Evolutionary conservation across 1,284 basidiomycete genomes (phyloP).

Genomic region (Sanguinoderma infundibulare): DNA sequence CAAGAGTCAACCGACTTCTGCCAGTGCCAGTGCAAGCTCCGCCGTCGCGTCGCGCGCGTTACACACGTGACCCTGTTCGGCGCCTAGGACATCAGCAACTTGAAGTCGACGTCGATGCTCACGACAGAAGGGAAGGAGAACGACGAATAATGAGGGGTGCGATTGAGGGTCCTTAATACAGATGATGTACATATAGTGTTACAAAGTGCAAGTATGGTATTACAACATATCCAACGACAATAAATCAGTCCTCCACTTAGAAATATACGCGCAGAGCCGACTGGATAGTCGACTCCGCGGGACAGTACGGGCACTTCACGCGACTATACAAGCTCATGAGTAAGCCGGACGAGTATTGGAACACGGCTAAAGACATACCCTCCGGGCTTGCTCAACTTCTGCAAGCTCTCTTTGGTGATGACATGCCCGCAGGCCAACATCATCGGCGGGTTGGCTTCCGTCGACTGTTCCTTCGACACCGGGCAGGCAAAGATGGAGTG

Average conservation of each 20-base stretch:
- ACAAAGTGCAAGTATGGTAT: neutral
- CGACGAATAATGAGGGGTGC: neutral
- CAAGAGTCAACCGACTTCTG: constrained; percentile 4
- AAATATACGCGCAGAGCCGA: constrained; percentile 76
- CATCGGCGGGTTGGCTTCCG: constrained; percentile 94
- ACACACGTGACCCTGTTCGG: constrained; percentile 22
- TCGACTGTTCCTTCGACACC: constrained; percentile 96
- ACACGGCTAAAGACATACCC: constrained; percentile 62
- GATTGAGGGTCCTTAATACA: neutral
- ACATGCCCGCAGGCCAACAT: constrained; percentile 97
- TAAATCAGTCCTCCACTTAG: constrained; percentile 35
- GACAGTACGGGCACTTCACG: constrained; percentile 91
- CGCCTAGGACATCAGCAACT: too few relatives aligned
- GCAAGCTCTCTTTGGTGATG: constrained; percentile 86
- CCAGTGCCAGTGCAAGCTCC: constrained; percentile 14
- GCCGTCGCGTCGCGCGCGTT: constrained; percentile 21
- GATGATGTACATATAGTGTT: constrained; percentile 1
- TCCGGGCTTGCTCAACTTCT: constrained; percentile 83
- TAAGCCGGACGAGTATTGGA: neutral
- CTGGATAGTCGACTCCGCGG: constrained; percentile 67
- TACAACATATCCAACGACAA: constrained; percentile 12
- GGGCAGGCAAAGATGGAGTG: constrained; percentile 98
- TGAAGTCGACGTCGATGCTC: neutral
- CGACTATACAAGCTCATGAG: constrained; percentile 48
- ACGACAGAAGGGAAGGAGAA: neutral